Conservation (phyloP, 805 yeast genomes). For the Debaryomyces hansenii region DNA sequence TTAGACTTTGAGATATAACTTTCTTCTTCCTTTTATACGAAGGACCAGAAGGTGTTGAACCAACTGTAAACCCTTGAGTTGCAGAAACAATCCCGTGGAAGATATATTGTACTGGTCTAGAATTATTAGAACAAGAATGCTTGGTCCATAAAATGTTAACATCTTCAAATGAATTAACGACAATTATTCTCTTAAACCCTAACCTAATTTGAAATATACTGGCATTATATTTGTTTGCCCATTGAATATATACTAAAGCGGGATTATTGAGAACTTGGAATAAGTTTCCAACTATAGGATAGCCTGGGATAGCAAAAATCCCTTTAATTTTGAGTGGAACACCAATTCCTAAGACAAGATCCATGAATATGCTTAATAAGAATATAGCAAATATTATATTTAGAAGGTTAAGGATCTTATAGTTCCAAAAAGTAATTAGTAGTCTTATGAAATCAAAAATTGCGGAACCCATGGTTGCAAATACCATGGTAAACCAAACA, state of each 20-base stretch:
- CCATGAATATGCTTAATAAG: conserved; percentile 8
- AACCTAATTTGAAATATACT: conserved; percentile 61
- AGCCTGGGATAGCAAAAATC: conserved; percentile 44
- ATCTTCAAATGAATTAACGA: conserved; percentile 65
- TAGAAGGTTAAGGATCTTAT: not conserved
- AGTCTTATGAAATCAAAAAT: not conserved
- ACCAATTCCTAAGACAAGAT: conserved; percentile 7
- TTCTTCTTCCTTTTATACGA: conserved; percentile 50
- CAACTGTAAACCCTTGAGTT: conserved; percentile 60
- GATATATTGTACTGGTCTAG: conserved; percentile 66
- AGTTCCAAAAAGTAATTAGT: conserved; percentile 3
- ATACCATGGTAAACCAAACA: not conserved
- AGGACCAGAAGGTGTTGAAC: conserved; percentile 60
- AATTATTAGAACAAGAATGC: conserved; percentile 51
- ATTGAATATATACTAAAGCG: conserved; percentile 43
- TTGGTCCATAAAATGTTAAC: conserved; percentile 54
- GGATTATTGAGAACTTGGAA: conserved; percentile 49
- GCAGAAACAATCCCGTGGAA: conserved; percentile 63
- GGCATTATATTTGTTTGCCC: conserved; percentile 43
- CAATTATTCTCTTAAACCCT: conserved; percentile 57
- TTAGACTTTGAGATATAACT: conserved; percentile 45
- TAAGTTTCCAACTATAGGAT: conserved; percentile 54
- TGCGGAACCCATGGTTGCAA: not conserved
- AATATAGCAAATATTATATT: not conserved
- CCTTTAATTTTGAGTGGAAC: conserved; percentile 32